Conservation (phyloP, 208 protist species). For the Baffinella frigidus region DNA sequence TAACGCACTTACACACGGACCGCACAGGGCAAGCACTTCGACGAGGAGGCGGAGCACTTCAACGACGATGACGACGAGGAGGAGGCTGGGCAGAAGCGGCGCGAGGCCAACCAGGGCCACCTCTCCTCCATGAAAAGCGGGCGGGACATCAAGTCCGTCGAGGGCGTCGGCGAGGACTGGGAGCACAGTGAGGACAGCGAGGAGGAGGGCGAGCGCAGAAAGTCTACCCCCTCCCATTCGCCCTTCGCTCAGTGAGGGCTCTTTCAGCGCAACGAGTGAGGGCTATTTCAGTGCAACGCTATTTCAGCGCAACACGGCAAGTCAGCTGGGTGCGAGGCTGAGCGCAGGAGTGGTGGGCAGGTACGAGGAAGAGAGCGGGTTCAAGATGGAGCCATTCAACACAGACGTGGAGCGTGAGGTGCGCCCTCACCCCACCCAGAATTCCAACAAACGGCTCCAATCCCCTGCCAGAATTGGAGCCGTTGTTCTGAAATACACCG, state of each 20-base stretch:
- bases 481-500: too few relatives aligned
- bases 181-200: constrained; percentile 51
- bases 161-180: constrained; percentile 14
- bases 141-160: constrained; percentile 8
- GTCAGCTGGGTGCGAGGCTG: too few relatives aligned
- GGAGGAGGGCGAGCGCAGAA: constrained; percentile 17
- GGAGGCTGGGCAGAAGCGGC: neutral
- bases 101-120: neutral
- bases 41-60: constrained; percentile 28
- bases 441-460: too few relatives aligned
- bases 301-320: too few relatives aligned
- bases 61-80: neutral
- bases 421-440: too few relatives aligned
- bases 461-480: too few relatives aligned
- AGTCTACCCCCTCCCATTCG: too few relatives aligned
- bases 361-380: constrained; percentile 44
- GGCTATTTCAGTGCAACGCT: too few relatives aligned
- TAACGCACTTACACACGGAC: too few relatives aligned
- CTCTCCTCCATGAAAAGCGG: constrained; percentile 15
- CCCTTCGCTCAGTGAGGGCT: too few relatives aligned
- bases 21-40: constrained; percentile 39
- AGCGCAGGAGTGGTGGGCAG: neutral
- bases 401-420: constrained; percentile 43
- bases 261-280: too few relatives aligned
- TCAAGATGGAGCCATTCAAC: constrained; percentile 36